Evolutionary conservation across 495 filamentous ascomycete genomes (phyloP).

Genomic region (Penicillium bialowiezense): DNA sequence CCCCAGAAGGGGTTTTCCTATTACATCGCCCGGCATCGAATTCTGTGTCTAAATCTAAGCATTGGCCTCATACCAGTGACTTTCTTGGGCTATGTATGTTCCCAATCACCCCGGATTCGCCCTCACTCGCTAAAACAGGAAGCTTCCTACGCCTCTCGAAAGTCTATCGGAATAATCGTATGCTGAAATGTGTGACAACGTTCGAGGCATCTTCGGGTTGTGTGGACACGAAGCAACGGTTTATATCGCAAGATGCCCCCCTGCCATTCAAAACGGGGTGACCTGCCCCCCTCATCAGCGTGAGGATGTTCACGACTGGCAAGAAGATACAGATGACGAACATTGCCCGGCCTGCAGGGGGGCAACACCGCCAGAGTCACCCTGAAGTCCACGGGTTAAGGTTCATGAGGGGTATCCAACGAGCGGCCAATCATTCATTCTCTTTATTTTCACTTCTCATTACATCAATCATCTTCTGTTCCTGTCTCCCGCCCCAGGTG

Average conservation of each 20-base stretch:
- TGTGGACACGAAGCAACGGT: constrained; percentile 22
- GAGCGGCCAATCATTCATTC: not conserved
- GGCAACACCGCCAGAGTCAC: constrained; percentile 20
- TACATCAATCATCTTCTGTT: constrained; percentile 11
- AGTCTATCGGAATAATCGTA: too few species aligned
- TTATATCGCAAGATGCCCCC: constrained; percentile 19
- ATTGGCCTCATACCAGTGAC: too few species aligned
- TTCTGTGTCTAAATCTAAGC: too few species aligned
- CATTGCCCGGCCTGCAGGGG: constrained; percentile 17
- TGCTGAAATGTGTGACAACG: constrained; percentile 21
- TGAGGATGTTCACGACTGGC: constrained; percentile 23
- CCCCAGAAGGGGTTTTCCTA: too few species aligned
- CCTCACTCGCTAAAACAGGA: too few species aligned
- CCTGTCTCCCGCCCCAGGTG: constrained; percentile 17
- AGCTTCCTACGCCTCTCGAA: too few species aligned
- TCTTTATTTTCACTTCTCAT: constrained; percentile 2
- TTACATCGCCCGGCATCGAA: too few species aligned
- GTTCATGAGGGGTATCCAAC: not conserved
- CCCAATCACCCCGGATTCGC: too few species aligned
- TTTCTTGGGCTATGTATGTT: too few species aligned
- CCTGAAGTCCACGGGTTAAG: too few species aligned
- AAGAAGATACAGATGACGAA: constrained; percentile 19
- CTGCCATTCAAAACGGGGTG: constrained; percentile 17
- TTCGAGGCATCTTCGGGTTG: constrained; percentile 16
- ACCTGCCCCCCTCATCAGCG: constrained; percentile 20